Evolutionary conservation across 768 basidiomycete genomes (phyloP).

Genomic region (Psilocybe azurescens): DNA sequence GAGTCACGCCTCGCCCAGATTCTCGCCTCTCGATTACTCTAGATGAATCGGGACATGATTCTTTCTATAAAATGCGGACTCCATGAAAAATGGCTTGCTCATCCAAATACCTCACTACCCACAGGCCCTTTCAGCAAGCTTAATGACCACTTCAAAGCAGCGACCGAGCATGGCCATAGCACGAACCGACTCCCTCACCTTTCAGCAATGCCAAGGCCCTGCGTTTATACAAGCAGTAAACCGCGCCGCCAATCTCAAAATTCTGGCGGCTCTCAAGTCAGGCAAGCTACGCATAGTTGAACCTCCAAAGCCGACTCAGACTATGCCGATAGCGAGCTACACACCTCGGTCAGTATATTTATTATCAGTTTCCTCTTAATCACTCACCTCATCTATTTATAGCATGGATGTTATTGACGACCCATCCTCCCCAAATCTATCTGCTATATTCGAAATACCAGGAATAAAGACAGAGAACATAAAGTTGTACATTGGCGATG

Average conservation of each 20-base stretch:
- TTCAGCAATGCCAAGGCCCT: constrained; percentile 17
- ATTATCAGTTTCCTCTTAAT: background rate
- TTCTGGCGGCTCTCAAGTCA: constrained; percentile 29
- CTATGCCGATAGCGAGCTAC: constrained; percentile 20
- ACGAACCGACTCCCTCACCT: constrained; percentile 7
- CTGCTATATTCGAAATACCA: constrained; percentile 50
- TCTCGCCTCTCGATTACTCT: background rate
- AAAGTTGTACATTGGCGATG: constrained; percentile 36
- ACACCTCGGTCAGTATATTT: constrained; percentile 26
- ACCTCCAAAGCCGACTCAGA: constrained; percentile 11
- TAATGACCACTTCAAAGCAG: constrained; percentile 9
- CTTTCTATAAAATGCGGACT: background rate
- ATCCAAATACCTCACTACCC: background rate
- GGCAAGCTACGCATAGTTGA: constrained; percentile 29
- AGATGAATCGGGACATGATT: background rate
- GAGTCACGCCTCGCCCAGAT: background rate
- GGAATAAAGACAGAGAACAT: constrained; percentile 45
- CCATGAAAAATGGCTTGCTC: background rate
- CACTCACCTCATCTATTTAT: constrained; percentile 7
- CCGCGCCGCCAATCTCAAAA: constrained; percentile 28
- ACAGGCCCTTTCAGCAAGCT: background rate
- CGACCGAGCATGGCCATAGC: background rate
- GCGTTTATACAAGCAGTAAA: constrained; percentile 27
- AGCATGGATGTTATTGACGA: constrained; percentile 52
- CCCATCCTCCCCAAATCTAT: constrained; percentile 33